Evolutionary conservation across 176 grass and related monocot species (phyloP).

Genomic region (Dactylis glomerata): DNA sequence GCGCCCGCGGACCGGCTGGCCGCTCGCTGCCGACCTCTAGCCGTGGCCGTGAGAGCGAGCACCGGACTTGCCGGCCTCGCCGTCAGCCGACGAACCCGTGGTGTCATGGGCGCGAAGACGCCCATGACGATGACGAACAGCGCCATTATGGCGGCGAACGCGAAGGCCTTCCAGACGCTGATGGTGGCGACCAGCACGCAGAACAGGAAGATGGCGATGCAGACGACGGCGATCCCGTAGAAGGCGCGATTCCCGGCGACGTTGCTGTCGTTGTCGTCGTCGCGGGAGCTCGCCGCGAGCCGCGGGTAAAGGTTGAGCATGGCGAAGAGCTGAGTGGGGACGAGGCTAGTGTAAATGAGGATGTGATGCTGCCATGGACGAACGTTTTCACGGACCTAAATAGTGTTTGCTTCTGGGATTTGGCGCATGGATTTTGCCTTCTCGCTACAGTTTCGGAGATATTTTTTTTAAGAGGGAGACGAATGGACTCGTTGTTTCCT

Average conservation of each 20-base stretch:
- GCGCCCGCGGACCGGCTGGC: neutral
- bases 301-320: neutral
- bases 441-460: neutral
- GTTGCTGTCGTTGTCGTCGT: neutral
- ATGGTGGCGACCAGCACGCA: constrained; percentile 11
- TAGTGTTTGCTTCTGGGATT: neutral
- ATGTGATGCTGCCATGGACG: neutral
- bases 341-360: neutral
- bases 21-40: neutral
- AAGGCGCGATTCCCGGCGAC: neutral
- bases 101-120: neutral
- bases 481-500: neutral
- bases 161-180: constrained; percentile 23
- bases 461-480: neutral
- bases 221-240: constrained; percentile 12
- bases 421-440: neutral
- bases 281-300: neutral
- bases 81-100: neutral
- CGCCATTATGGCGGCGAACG: neutral
- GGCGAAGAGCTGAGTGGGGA: neutral
- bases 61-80: neutral
- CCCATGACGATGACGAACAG: neutral
- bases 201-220: constrained; percentile 27
- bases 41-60: neutral
- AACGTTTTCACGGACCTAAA: neutral